phyloP scores from a whole-genome alignment of 768 basidiomycete species.

The Xerocomellus dryophilus region DNA sequence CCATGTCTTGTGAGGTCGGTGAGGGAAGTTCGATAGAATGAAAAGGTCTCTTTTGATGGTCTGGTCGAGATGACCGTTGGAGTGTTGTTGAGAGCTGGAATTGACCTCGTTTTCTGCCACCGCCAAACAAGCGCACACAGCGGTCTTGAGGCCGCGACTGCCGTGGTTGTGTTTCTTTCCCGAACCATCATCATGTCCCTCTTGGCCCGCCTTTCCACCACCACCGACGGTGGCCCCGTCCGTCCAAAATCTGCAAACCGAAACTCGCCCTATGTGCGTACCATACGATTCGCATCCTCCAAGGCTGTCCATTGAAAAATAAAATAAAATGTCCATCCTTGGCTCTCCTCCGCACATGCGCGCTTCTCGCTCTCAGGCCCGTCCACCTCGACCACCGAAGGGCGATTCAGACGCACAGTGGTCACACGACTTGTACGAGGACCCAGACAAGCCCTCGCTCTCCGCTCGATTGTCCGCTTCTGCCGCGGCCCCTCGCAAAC shows the following conservation, averaged over 20 bases:
- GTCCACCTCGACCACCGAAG: slow-evolving; percentile 55
- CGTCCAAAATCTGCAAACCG: slow-evolving; percentile 32
- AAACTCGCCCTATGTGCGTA: slow-evolving; percentile 36
- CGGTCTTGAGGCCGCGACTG: neutral
- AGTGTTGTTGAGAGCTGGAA: neutral
- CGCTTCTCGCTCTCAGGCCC: slow-evolving; percentile 21
- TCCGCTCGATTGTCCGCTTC: slow-evolving; percentile 51
- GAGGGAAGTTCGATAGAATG: neutral
- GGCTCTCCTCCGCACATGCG: neutral
- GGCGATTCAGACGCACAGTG: slow-evolving; percentile 64
- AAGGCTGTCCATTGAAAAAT: slow-evolving; percentile 21
- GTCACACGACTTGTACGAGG: slow-evolving; percentile 70
- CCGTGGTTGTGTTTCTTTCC: slow-evolving; percentile 5
- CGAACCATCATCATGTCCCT: slow-evolving; percentile 27
- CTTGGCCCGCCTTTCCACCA: slow-evolving; percentile 27
- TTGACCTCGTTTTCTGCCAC: slow-evolving; percentile 26
- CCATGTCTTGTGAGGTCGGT: slow-evolving; percentile 30
- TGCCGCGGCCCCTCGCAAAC: slow-evolving; percentile 46
- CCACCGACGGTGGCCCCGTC: slow-evolving; percentile 30
- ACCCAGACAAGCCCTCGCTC: slow-evolving; percentile 52
- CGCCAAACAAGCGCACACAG: slow-evolving; percentile 29
- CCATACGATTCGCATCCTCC: slow-evolving; percentile 29
- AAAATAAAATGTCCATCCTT: slow-evolving; percentile 12
- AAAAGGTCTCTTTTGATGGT: neutral
- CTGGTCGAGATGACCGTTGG: neutral